Evolutionary conservation across 164 flowering plant species (phyloP).

Genomic region (Macadamia integrifolia): DNA sequence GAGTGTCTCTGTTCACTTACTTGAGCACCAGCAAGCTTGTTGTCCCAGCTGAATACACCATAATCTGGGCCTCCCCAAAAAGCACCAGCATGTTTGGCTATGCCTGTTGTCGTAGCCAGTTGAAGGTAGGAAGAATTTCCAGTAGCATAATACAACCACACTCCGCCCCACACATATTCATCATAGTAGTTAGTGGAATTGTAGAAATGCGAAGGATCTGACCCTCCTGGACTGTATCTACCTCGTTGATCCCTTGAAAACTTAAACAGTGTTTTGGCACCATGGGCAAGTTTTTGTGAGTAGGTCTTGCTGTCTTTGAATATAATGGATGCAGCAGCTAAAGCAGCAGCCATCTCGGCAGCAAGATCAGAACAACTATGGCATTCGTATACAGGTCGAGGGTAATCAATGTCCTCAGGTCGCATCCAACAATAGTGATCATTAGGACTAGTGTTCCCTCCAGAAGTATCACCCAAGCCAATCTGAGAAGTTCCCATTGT

Average conservation of each 20-base stretch:
- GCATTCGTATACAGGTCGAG: slow-evolving; percentile 39
- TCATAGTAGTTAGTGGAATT: slow-evolving; percentile 89
- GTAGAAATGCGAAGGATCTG: slow-evolving; percentile 63
- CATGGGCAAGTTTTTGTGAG: slow-evolving; percentile 91
- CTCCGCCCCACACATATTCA: slow-evolving; percentile 90
- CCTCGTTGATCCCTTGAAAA: slow-evolving; percentile 78
- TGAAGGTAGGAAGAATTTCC: slow-evolving; percentile 74
- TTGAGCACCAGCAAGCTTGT: slow-evolving; percentile 94
- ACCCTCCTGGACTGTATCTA: slow-evolving; percentile 60
- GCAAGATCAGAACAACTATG: slow-evolving; percentile 84
- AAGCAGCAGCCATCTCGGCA: slow-evolving; percentile 95
- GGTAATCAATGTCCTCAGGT: slow-evolving; percentile 92
- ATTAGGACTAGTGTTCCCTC: slow-evolving; percentile 53
- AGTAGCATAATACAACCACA: slow-evolving; percentile 96
- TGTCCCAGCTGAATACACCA: slow-evolving; percentile 95
- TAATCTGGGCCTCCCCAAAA: slow-evolving; percentile 88
- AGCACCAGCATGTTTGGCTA: slow-evolving; percentile 96
- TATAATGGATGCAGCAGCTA: slow-evolving; percentile 93
- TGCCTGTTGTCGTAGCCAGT: slow-evolving; percentile 58
- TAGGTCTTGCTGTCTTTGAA: slow-evolving; percentile 92
- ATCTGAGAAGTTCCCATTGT: slow-evolving; percentile 30
- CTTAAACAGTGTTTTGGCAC: slow-evolving; percentile 73
- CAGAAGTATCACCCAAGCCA: slow-evolving; percentile 71
- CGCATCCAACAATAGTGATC: slow-evolving; percentile 98
- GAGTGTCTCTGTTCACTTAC: slow-evolving; percentile 28